Evolutionary conservation across 2,329 filamentous ascomycete species (phyloP), one percentile per base, ranked within the genome.

Genomic region (Chaetomiaceae sp.): DNA sequence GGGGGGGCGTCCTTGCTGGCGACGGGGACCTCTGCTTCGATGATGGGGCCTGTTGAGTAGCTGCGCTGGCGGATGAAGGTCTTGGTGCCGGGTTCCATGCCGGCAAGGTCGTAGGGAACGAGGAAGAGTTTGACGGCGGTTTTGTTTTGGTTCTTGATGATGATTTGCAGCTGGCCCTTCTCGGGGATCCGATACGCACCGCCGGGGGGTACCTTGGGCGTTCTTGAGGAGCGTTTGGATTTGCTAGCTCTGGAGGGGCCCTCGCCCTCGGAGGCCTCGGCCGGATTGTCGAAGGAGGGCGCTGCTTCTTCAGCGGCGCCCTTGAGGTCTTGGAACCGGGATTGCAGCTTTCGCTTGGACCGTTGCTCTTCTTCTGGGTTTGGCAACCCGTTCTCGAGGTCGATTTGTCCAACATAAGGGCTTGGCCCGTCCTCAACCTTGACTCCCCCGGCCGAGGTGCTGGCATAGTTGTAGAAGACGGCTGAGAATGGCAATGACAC

Each of bases 121-220:
- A 97, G 78, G 63, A 97, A 97, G 0, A 99, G 76, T 69, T 99
- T 97, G 51, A 97, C 92, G 1, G 94, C 94, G 3, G 94, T 97
- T 68, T 97, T 97, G 73, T 97, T 96, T 15, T 91, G 92, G 64
- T 97, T 99, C 69, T 97, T 97, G 68, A 99, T 89, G 57, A 99
- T 87, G 59, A 99, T 95, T 64, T 99, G 94, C 14, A 99, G 76
- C 69, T 97, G 94, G 0, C 94, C 94, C 68, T 91, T 88, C 65
- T 94, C 86, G 0, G 94, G 94, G 49, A 99, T 96, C 39, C 94
- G 86, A 68, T 97, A 99, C 65, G 88, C 89, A 33, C 94, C 92
- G 7, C 91, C 90, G 0, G 89, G 88, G 0, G 91, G 89, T 15
- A 86, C 82, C 69, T 69, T 74, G 14, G 68, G 67, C 0, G 70